Percentiles rank a stretch among this genome's conserved stretches.
Evolutionary conservation across 768 basidiomycete species (phyloP).

Genomic region (Mycena galopus): DNA sequence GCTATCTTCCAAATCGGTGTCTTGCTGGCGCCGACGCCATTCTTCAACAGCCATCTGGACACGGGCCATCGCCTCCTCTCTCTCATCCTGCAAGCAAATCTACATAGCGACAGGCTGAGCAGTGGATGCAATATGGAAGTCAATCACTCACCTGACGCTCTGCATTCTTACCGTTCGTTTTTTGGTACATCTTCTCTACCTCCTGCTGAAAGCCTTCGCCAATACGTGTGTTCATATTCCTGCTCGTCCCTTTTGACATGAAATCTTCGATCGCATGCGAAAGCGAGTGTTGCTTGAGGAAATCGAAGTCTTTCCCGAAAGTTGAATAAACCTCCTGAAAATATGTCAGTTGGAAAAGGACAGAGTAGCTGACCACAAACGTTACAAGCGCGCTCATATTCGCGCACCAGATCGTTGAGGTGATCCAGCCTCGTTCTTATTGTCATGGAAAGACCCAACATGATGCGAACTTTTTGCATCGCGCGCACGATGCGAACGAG

Average conservation of each 20-base stretch:
- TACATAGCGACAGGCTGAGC: neutral
- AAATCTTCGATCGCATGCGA: slow-evolving; percentile 9
- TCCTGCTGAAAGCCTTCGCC: slow-evolving; percentile 29
- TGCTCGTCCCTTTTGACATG: slow-evolving; percentile 12
- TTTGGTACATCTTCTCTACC: slow-evolving; percentile 17
- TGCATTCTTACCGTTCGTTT: slow-evolving; percentile 25
- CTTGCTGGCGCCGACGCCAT: slow-evolving; percentile 7
- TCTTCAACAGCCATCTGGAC: slow-evolving; percentile 5
- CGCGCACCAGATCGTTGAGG: neutral
- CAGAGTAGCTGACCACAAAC: neutral
- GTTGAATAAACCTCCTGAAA: slow-evolving; percentile 2
- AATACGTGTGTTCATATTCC: slow-evolving; percentile 23
- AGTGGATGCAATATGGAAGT: too few relatives aligned
- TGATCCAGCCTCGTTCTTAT: slow-evolving; percentile 8
- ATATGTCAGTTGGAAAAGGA: neutral
- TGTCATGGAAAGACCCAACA: slow-evolving; percentile 17
- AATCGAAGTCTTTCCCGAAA: slow-evolving; percentile 14
- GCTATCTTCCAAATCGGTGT: neutral
- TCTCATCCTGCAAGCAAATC: slow-evolving; percentile 19
- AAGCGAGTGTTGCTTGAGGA: slow-evolving; percentile 23
- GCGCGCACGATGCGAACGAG: slow-evolving; percentile 9
- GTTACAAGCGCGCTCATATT: slow-evolving; percentile 8
- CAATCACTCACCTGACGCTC: slow-evolving; percentile 27
- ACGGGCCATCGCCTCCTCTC: slow-evolving; percentile 26
- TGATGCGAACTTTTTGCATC: slow-evolving; percentile 15